Conservation (phyloP, 345 rosid species). For the Syzygium aromaticum region DNA sequence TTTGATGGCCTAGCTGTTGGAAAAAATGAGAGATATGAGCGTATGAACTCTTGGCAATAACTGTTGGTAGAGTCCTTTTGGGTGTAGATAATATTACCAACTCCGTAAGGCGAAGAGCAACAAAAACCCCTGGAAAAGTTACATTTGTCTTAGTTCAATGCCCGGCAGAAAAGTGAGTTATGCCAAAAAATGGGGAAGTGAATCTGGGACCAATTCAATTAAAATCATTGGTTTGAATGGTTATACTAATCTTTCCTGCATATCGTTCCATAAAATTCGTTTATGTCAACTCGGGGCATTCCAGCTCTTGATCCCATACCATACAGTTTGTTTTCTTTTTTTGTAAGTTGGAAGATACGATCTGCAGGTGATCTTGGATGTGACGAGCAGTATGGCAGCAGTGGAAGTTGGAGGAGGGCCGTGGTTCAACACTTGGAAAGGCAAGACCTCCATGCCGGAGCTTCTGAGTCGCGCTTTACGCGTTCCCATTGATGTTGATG, state of each 20-base stretch:
- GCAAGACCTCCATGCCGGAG: slow-evolving; percentile 57
- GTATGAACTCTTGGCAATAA: background rate
- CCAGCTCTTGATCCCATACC: background rate
- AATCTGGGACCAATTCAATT: background rate
- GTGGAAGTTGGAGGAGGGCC: slow-evolving; percentile 97
- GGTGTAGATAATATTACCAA: background rate
- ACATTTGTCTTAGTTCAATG: background rate
- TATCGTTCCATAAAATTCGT: background rate
- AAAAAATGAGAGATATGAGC: background rate
- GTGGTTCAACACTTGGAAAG: slow-evolving; percentile 90
- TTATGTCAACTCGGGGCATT: background rate
- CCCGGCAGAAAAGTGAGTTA: background rate
- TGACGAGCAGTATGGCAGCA: slow-evolving; percentile 78
- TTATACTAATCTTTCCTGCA: background rate
- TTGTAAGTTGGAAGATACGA: background rate
- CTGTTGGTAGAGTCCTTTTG: background rate
- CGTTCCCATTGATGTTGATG: slow-evolving; percentile 59
- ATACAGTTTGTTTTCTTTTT: background rate
- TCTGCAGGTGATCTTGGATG: slow-evolving; percentile 60
- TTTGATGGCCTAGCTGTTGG: background rate
- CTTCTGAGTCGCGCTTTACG: slow-evolving; percentile 38
- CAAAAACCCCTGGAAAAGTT: background rate
- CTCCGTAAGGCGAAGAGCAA: background rate
- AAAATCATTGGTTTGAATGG: background rate
- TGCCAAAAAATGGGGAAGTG: background rate